Evolutionary conservation across 805 yeast species (phyloP), one percentile per base, ranked within the genome.

Genomic region (Cyberlindnera suaveolens): DNA sequence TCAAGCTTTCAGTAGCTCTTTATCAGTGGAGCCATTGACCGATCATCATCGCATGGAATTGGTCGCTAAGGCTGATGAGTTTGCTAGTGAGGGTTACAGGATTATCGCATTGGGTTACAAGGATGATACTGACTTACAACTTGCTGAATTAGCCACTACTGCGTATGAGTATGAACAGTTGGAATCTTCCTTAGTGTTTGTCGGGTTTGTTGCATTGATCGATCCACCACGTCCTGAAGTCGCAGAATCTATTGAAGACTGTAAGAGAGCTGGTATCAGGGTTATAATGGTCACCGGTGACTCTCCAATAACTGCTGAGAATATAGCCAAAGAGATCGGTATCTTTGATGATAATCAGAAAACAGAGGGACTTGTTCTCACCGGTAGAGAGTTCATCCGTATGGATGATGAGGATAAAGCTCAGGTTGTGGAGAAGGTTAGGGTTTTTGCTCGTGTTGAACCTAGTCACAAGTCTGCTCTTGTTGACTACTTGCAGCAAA

Each of bases 261-360:
- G 71, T 42, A 58, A 65, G 41, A 53, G 50, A 34, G 75, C 77
- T 9, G 74, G 75, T 6, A 65, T 71, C 34, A 66, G 60, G 41
- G 62, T 66, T n/a, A 65, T 67, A 15, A 69, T 71, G 66, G 62
- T 71, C 40, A 71, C 76, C n/a, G 81, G 82, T 45, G 82, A 77
- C 56, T 73, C 69, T 47, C 76, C 73, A 53, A 60, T 67, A 10
- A 76, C 80, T 10, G 81, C 76, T 2, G 68, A 70, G 32, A 68
- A 75, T 7, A 74, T 76, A 45, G 75, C 77, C 2, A 63, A 65
- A 34, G 70, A 71, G 43, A 60, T 67, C 54, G 73, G 74, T 8
- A 66, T 70, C 34, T 59, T 57, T 32, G 54, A 59, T 39, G 54
- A 47, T 14, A 52, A 52, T 34, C 54, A 53, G 7, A 58, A 54